Percentiles rank a stretch among this genome's conserved stretches.
Evolutionary conservation across 177 flowering plant species (phyloP).

Genomic region (Vitis hybrid): DNA sequence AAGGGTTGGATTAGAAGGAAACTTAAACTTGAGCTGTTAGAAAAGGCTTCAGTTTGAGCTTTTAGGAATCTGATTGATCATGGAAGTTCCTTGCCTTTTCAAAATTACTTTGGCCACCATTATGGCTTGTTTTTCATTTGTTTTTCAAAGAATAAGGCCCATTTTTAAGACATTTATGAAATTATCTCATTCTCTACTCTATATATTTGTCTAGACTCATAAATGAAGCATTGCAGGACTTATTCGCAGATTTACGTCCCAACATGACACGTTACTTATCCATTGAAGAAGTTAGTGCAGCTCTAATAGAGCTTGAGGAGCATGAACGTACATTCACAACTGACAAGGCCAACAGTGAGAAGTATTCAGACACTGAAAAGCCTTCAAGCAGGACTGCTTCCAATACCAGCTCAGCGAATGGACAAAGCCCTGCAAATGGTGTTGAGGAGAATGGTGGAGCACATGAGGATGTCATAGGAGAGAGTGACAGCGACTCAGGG

Average conservation of each 20-base stretch:
- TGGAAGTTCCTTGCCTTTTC: too few species aligned
- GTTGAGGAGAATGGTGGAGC: constrained; percentile 59
- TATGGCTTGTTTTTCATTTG: too few species aligned
- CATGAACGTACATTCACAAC: constrained; percentile 50
- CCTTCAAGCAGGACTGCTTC: constrained; percentile 32
- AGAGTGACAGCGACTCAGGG: constrained; percentile 75
- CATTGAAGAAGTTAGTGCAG: constrained; percentile 79
- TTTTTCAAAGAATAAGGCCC: too few species aligned
- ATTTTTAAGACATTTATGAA: too few species aligned
- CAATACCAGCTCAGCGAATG: constrained; percentile 38
- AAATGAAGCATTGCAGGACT: constrained; percentile 51
- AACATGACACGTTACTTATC: constrained; percentile 81
- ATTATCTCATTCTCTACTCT: background rate
- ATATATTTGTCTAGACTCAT: constrained; percentile 5
- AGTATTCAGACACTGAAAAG: constrained; percentile 59
- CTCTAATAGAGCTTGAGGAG: constrained; percentile 77
- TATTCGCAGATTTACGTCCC: constrained; percentile 89
- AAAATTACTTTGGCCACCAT: too few species aligned
- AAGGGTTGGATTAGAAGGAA: too few species aligned
- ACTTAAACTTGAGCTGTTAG: too few species aligned
- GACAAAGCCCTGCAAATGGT: constrained; percentile 48
- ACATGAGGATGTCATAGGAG: constrained; percentile 53
- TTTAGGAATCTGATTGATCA: too few species aligned
- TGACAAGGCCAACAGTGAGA: constrained; percentile 60
- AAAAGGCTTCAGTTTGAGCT: too few species aligned